Conservation (phyloP, 2,329 filamentous ascomycete species). For the Helotiales sp. region DNA sequence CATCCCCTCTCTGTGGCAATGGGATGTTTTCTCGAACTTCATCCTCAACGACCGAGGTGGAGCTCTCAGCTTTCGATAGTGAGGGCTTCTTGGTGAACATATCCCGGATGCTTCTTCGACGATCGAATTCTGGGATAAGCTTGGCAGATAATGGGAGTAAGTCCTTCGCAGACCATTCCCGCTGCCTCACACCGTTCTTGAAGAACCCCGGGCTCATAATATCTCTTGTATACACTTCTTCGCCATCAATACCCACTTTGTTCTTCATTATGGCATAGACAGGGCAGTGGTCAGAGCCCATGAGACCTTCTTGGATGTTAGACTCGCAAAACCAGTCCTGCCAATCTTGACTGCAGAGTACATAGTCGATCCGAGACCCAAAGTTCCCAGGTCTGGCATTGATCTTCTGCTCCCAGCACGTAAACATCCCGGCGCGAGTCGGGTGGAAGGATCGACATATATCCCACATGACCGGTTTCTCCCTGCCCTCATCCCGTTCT, state of each 20-base stretch:
- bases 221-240: slow-evolving; percentile 64
- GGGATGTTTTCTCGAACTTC: neutral
- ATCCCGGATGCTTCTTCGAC: slow-evolving; percentile 83
- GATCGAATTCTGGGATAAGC: slow-evolving; percentile 86
- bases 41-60: slow-evolving; percentile 1
- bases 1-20: neutral
- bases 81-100: slow-evolving; percentile 76
- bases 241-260: slow-evolving; percentile 56
- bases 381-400: slow-evolving; percentile 97
- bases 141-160: slow-evolving; percentile 78
- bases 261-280: slow-evolving; percentile 80
- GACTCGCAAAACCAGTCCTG: slow-evolving; percentile 79
- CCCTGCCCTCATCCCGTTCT: slow-evolving; percentile 69
- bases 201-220: slow-evolving; percentile 84
- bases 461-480: slow-evolving; percentile 79
- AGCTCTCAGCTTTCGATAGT: slow-evolving; percentile 27
- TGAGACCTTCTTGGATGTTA: slow-evolving; percentile 90
- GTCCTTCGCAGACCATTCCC: slow-evolving; percentile 70
- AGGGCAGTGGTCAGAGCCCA: slow-evolving; percentile 96
- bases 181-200: slow-evolving; percentile 64
- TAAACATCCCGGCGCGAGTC: slow-evolving; percentile 86
- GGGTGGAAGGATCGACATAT: slow-evolving; percentile 83
- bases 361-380: slow-evolving; percentile 91
- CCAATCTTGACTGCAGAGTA: slow-evolving; percentile 81
- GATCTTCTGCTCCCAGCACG: slow-evolving; percentile 93